These are phyloP conservation scores for Arthrobotrys iridis DNA, from an alignment of 2,329 filamentous ascomycete genomes.

Conservation along the genomic window DNA sequence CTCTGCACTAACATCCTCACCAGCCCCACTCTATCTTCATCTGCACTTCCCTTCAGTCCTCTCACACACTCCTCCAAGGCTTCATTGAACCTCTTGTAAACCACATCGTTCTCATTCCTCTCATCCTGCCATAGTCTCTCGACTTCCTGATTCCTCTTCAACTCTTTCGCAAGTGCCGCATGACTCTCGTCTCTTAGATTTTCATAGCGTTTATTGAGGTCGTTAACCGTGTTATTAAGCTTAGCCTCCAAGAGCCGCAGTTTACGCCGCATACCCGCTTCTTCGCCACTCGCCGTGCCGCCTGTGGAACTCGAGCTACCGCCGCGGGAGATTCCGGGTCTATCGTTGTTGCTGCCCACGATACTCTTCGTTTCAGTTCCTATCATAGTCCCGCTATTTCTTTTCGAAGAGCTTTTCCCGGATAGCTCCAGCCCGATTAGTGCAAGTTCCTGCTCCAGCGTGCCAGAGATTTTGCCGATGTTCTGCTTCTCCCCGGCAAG, in stretches of 20 bases:
- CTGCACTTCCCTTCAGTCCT: constrained; percentile 76
- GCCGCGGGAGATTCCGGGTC: neutral
- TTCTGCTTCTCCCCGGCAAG: constrained; percentile 22
- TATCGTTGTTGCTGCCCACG: neutral
- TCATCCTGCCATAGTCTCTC: constrained; percentile 56
- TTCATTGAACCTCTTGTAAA: constrained; percentile 92
- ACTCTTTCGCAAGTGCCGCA: constrained; percentile 54
- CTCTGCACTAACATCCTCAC: constrained; percentile 75
- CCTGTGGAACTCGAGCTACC: constrained; percentile 1
- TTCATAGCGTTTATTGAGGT: constrained; percentile 55
- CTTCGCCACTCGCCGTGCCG: neutral
- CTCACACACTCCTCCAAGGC: constrained; percentile 85
- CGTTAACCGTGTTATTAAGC: constrained; percentile 53
- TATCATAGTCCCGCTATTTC: neutral
- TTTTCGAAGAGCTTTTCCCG: constrained; percentile 3
- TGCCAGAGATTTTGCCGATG: constrained; percentile 30
- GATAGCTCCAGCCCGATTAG: constrained; percentile 36
- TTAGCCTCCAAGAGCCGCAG: constrained; percentile 40
- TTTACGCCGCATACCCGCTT: constrained; percentile 36
- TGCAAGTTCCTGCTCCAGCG: constrained; percentile 42
- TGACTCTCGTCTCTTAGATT: constrained; percentile 52
- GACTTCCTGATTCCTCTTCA: constrained; percentile 56
- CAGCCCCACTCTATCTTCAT: constrained; percentile 75
- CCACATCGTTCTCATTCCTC: constrained; percentile 79
- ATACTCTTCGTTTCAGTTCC: neutral